Conservation (phyloP, 129 eudicot species). For the Ambrosia trifida region DNA sequence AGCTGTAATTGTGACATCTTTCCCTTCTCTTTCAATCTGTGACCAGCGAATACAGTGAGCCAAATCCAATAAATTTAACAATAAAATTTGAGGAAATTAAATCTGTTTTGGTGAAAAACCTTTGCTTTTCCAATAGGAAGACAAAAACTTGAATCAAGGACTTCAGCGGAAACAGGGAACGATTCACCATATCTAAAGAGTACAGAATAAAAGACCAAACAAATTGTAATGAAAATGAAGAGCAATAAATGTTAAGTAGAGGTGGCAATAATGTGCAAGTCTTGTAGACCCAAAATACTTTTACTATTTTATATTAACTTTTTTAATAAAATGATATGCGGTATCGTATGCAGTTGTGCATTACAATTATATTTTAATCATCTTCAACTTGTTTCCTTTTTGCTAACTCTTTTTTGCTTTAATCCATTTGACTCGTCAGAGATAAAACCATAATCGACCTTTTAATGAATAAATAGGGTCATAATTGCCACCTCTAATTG, state of each 20-base stretch:
- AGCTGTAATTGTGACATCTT: conserved; percentile 83
- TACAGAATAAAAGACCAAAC: background rate
- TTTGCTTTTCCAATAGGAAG: conserved; percentile 98
- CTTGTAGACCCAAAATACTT: background rate
- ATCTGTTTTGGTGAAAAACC: conserved; percentile 39
- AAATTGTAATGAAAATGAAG: background rate
- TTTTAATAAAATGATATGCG: background rate
- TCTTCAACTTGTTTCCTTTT: background rate
- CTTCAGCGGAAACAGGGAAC: conserved; percentile 86
- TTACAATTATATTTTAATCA: background rate
- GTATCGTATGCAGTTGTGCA: background rate
- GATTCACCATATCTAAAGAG: conserved; percentile 76
- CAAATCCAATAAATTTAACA: background rate
- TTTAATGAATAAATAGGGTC: background rate
- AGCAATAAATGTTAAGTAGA: background rate
- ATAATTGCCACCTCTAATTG: background rate
- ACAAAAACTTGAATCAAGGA: conserved; percentile 78
- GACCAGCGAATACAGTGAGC: conserved; percentile 6
- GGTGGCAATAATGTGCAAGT: background rate
- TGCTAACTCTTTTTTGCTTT: background rate
- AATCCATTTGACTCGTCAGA: background rate
- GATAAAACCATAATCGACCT: background rate
- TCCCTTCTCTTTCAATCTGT: conserved; percentile 91
- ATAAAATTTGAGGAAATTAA: background rate
- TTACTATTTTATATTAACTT: too few species aligned